phyloP scores from a whole-genome alignment of 306 rosid species.

The Pyrus bretschneideri region DNA sequence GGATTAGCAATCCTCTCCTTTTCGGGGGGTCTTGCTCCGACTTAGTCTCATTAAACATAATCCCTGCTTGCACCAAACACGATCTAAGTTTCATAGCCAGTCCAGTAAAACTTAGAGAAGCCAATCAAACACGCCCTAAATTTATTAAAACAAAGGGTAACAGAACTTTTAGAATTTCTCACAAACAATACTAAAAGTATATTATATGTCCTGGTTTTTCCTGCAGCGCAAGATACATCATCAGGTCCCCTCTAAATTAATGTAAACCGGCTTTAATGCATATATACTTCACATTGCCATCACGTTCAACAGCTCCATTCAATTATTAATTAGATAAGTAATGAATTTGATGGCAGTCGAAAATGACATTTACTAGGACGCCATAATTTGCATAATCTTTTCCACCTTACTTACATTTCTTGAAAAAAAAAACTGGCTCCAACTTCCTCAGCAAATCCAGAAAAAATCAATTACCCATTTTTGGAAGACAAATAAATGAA shows the following conservation, averaged over 20 bases:
- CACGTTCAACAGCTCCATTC: not conserved
- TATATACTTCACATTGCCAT: not conserved
- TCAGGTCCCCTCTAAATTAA: not conserved
- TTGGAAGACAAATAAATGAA: not conserved
- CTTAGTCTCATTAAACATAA: too few species aligned
- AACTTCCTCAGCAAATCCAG: not conserved
- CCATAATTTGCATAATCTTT: not conserved
- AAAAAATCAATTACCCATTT: not conserved
- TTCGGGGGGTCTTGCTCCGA: too few species aligned
- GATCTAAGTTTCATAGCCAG: too few species aligned
- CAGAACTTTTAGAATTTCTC: not conserved
- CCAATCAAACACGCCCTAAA: too few species aligned
- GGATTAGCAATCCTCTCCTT: too few species aligned
- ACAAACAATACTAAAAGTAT: too few species aligned
- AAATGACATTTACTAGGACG: not conserved
- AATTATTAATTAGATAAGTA: not conserved
- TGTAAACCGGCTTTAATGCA: not conserved
- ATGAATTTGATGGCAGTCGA: not conserved
- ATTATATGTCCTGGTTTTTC: not conserved
- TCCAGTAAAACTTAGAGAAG: too few species aligned
- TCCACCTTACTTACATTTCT: not conserved
- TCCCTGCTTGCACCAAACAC: too few species aligned
- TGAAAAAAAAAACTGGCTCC: not conserved
- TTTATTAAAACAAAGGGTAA: not conserved
- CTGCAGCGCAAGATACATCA: not conserved